Base-by-base conservation (phyloP, 2,329 filamentous ascomycete species). In the Fusarium sp. region DNA sequence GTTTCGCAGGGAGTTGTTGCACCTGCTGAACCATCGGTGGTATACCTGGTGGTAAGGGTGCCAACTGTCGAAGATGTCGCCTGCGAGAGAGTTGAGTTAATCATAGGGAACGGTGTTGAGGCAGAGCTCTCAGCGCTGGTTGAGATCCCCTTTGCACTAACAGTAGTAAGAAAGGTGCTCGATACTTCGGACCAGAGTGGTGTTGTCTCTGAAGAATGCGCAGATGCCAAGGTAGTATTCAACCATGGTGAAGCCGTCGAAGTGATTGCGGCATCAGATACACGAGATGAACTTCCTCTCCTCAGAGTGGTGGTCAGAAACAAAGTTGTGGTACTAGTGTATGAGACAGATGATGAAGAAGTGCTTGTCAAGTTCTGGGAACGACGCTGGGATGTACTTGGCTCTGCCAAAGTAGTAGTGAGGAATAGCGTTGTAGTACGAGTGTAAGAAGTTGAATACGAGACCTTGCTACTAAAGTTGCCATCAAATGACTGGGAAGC, bases 41-140 rank as follows among this genome's bases (percentile, higher is more conserved):
- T 52, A 34, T 48, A 56, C 25, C 45, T 70, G 19, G 48, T 63
- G 16, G 53, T 72, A 26, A 30, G 46, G 28, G 51, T 54, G 37
- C 42, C 49, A 23, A 54, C 45, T 6, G 37, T 26, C 28, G 34
- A 71, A 30, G 72, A 58, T n/a, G 48, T 50, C 25, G 37, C 45
- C 19, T 49, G 48, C 28, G 64, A 66, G 45, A 64, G 19, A 12
- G 71, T 74, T 13, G 67, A 69, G 53, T 70, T 75, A 16, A 46
- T 59, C 43, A 41, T 55, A 11, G 64, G 58, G 34, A 58, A 53
- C 16, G 68, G 54, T 18, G 50, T 58, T 45, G 50, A 55, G 11
- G 49, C 59, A 13, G 68, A 65, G 31, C 50, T 62, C 16, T 23
- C 45, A 28, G 39, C n/a, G 19, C 49, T 58, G 28, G 51, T 53